Evolutionary conservation across 495 filamentous ascomycete genomes (phyloP).

Genomic region (Xylaria acuta): DNA sequence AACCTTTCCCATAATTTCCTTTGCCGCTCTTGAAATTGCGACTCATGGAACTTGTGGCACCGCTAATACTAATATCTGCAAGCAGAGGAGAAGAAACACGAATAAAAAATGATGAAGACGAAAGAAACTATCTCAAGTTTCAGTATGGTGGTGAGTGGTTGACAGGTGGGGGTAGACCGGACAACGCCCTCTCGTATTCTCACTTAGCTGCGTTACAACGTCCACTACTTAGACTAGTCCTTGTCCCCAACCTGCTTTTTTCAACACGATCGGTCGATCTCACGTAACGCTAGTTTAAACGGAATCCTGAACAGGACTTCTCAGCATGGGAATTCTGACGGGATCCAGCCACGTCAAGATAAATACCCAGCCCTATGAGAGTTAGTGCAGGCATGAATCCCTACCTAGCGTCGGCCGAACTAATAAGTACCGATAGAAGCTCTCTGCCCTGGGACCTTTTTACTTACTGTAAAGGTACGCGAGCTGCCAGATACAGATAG

Average conservation of each 20-base stretch:
- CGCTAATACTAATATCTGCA: too few relatives aligned
- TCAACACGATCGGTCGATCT: constrained; percentile 20
- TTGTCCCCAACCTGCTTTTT: constrained; percentile 10
- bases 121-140: background rate
- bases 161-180: constrained; percentile 8
- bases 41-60: too few relatives aligned
- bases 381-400: background rate
- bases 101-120: too few relatives aligned
- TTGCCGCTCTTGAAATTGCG: background rate
- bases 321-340: constrained; percentile 3
- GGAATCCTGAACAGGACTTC: background rate
- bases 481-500: background rate
- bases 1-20: background rate
- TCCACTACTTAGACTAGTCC: background rate
- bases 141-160: background rate
- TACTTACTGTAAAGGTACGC: background rate
- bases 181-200: constrained; percentile 22
- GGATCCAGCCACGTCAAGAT: background rate
- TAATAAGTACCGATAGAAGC: background rate
- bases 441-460: background rate
- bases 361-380: background rate
- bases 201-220: background rate
- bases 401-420: constrained; percentile 1
- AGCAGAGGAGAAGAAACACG: too few relatives aligned
- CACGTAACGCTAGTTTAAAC: background rate